Conservation (phyloP, 495 filamentous ascomycete species). For the Penicillium goetzii region DNA sequence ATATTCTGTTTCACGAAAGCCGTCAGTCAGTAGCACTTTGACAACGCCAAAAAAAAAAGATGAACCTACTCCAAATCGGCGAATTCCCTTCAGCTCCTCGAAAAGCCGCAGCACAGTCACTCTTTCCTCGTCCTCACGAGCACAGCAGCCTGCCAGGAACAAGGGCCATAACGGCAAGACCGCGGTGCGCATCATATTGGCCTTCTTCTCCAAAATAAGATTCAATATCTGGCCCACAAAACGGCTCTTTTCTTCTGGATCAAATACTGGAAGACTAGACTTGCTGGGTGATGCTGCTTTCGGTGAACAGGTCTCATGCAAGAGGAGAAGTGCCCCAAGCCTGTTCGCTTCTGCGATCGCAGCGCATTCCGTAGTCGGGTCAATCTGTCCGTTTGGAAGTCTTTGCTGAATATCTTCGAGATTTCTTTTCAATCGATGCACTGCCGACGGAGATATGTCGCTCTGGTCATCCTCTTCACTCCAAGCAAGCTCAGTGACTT, state of each 20-base stretch:
- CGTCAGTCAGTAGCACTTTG: background rate
- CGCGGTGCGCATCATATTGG: conserved; percentile 29
- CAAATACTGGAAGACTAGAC: background rate
- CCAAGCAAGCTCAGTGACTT: conserved; percentile 29
- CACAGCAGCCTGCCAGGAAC: conserved; percentile 33
- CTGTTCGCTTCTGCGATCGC: conserved; percentile 34
- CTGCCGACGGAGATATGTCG: background rate
- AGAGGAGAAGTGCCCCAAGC: conserved; percentile 28
- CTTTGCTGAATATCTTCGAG: conserved; percentile 25
- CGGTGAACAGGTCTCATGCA: conserved; percentile 28
- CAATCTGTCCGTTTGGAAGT: conserved; percentile 17
- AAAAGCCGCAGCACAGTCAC: conserved; percentile 29
- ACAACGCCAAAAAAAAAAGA: conserved; percentile 15
- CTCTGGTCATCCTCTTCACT: conserved; percentile 10
- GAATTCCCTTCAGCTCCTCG: conserved; percentile 18
- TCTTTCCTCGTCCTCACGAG: conserved; percentile 25
- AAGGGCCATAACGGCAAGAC: conserved; percentile 33
- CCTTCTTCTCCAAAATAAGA: conserved; percentile 21
- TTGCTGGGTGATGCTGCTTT: background rate
- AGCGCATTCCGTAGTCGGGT: conserved; percentile 21
- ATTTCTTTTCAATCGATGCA: conserved; percentile 11
- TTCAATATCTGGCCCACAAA: conserved; percentile 22
- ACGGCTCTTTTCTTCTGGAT: conserved; percentile 12
- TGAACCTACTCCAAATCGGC: conserved; percentile 18
- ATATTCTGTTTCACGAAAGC: conserved; percentile 32